Conservation (phyloP, 495 filamentous ascomycete genomes). For the Tetracladium setigerum region DNA sequence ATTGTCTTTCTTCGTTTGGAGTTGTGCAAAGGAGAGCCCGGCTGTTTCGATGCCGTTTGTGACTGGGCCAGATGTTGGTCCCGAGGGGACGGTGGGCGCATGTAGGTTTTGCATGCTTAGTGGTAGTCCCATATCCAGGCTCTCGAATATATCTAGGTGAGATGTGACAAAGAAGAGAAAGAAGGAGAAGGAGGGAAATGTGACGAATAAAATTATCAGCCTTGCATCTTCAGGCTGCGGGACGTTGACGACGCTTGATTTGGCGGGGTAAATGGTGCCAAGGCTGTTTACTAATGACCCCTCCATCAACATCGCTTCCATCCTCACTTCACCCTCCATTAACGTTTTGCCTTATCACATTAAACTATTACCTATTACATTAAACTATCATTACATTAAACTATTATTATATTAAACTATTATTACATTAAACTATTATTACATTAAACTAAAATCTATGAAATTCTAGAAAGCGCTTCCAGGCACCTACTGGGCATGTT, state of each 20-base stretch:
- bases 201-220: constrained; percentile 1
- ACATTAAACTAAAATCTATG: too few relatives aligned
- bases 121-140: constrained; percentile 11
- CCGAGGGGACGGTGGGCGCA: constrained; percentile 67
- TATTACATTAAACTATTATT: too few relatives aligned
- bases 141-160: too few relatives aligned
- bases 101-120: constrained; percentile 62
- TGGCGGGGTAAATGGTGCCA: constrained; percentile 15
- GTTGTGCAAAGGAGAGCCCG: constrained; percentile 52
- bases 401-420: too few relatives aligned
- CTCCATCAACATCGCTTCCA: too few relatives aligned
- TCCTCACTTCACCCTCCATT: too few relatives aligned
- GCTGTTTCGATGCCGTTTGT: constrained; percentile 43
- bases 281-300: too few relatives aligned
- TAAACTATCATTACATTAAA: too few relatives aligned
- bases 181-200: background rate
- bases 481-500: too few relatives aligned
- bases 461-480: too few relatives aligned
- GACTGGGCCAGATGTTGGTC: constrained; percentile 50
- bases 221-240: constrained; percentile 12
- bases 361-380: too few relatives aligned
- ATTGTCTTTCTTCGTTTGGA: constrained; percentile 64
- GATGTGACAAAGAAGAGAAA: background rate
- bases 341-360: too few relatives aligned
- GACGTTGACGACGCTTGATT: constrained; percentile 1